Conservation (phyloP, 202 grass and related monocot genomes). For the Elaeis oleifera region DNA sequence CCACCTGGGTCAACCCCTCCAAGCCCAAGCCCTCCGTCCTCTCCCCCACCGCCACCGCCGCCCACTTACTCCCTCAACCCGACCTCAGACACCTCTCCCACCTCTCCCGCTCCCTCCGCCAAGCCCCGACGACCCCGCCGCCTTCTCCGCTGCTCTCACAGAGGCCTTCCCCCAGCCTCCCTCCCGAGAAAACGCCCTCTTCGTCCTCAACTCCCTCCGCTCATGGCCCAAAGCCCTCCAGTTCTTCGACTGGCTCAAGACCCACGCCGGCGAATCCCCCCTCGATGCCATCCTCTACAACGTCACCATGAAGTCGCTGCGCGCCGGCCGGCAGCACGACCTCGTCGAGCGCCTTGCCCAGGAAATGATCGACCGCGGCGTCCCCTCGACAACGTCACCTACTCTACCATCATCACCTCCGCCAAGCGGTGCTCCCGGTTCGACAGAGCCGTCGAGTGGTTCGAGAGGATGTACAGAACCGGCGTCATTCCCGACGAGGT, state of each 20-base stretch:
- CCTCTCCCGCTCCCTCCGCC: slow-evolving; percentile 23
- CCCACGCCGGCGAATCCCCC: slow-evolving; percentile 6
- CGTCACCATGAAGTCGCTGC: slow-evolving; percentile 65
- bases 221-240: slow-evolving; percentile 46
- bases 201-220: slow-evolving; percentile 28
- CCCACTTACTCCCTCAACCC: too few species aligned
- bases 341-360: slow-evolving; percentile 46
- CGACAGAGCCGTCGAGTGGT: slow-evolving; percentile 63
- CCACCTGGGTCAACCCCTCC: slow-evolving; percentile 72
- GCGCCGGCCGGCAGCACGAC: slow-evolving; percentile 45
- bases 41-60: slow-evolving; percentile 3
- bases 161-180: slow-evolving; percentile 38
- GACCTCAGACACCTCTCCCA: too few species aligned
- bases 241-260: slow-evolving; percentile 47
- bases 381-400: slow-evolving; percentile 83
- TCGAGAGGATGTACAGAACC: slow-evolving; percentile 66
- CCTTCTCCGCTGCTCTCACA: slow-evolving; percentile 35
- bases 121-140: slow-evolving; percentile 30
- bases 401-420: slow-evolving; percentile 75
- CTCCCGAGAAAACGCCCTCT: slow-evolving; percentile 48
- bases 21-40: slow-evolving; percentile 63
- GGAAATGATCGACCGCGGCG: slow-evolving; percentile 48
- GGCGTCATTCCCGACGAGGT: slow-evolving; percentile 72
- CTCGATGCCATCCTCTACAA: slow-evolving; percentile 82
- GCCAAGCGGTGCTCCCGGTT: slow-evolving; percentile 68